phyloP scores from a whole-genome alignment of 2,329 filamentous ascomycete species.

The Arthrocladium fulminans region DNA sequence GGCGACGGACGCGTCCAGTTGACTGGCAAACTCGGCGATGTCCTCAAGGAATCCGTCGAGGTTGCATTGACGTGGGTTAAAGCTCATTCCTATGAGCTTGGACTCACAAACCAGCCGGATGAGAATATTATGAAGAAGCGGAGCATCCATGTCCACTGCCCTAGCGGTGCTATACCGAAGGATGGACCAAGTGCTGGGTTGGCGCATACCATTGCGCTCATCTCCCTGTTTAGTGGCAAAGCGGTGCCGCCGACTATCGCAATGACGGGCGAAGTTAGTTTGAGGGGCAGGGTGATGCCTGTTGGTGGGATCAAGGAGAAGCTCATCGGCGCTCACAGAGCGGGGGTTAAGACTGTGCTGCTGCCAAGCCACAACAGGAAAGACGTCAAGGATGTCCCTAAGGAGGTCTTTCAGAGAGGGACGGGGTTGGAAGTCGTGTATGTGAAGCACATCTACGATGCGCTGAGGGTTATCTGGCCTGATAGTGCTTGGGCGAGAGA shows the following conservation, averaged over 20 bases:
- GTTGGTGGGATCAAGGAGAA: constrained; percentile 99
- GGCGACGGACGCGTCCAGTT: constrained; percentile 85
- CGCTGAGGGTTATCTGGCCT: constrained; percentile 83
- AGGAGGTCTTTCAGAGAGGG: constrained; percentile 59
- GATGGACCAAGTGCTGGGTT: constrained; percentile 78
- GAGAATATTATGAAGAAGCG: constrained; percentile 95
- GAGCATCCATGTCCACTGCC: constrained; percentile 92
- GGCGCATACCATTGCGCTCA: constrained; percentile 85
- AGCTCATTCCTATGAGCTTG: constrained; percentile 84
- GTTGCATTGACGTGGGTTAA: constrained; percentile 97
- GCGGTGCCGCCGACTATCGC: constrained; percentile 83
- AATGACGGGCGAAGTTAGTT: constrained; percentile 77
- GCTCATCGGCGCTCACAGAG: constrained; percentile 83
- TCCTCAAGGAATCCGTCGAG: constrained; percentile 93
- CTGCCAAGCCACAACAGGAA: constrained; percentile 83
- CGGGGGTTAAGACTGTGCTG: constrained; percentile 88
- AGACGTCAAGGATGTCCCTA: constrained; percentile 80
- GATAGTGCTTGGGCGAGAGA: constrained; percentile 75
- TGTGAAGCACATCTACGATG: constrained; percentile 93
- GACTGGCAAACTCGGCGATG: constrained; percentile 90
- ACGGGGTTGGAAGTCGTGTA: constrained; percentile 80
- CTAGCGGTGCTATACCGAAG: constrained; percentile 88
- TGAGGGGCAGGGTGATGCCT: constrained; percentile 82
- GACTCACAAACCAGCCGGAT: constrained; percentile 66
- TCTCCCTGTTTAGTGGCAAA: constrained; percentile 79